Percentiles rank a stretch among this genome's conserved stretches.
These are phyloP conservation scores for Pyrenochaeta sp. DNA, from an alignment of 2,329 filamentous ascomycete species.

Conservation along the genomic window DNA sequence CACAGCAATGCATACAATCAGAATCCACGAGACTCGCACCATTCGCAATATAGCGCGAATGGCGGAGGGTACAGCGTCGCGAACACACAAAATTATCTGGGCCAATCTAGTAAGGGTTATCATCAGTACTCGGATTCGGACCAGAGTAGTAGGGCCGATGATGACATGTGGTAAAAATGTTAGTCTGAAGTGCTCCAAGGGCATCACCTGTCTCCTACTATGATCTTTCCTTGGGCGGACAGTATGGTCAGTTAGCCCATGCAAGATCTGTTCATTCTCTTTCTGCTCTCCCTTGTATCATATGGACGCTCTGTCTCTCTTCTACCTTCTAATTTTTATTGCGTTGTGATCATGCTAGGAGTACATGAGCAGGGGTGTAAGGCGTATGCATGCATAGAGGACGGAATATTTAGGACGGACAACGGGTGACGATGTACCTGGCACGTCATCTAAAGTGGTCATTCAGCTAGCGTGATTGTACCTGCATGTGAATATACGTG, in stretches of 20 bases:
- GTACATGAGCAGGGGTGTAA: neutral
- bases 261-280: neutral
- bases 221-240: neutral
- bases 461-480: neutral
- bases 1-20: conserved; percentile 27
- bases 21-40: conserved; percentile 43
- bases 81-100: conserved; percentile 48
- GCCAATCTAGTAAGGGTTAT: conserved; percentile 37
- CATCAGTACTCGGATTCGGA: conserved; percentile 42
- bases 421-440: neutral
- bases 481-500: conserved; percentile 1
- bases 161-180: conserved; percentile 50
- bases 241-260: neutral
- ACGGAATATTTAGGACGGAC: neutral
- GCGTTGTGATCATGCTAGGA: neutral
- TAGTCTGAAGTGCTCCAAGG: neutral
- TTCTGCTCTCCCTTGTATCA: neutral
- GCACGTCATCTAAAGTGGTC: conserved; percentile 1
- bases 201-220: neutral
- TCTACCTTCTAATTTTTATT: neutral
- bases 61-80: conserved; percentile 49
- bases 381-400: neutral
- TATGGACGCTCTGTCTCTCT: neutral
- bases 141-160: conserved; percentile 39
- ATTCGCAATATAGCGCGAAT: conserved; percentile 39